A percentile compares a stretch with the other conserved stretches of the same genome.
Conservation (phyloP, 257 asterid genomes). For the Primulina huaijiensis region DNA sequence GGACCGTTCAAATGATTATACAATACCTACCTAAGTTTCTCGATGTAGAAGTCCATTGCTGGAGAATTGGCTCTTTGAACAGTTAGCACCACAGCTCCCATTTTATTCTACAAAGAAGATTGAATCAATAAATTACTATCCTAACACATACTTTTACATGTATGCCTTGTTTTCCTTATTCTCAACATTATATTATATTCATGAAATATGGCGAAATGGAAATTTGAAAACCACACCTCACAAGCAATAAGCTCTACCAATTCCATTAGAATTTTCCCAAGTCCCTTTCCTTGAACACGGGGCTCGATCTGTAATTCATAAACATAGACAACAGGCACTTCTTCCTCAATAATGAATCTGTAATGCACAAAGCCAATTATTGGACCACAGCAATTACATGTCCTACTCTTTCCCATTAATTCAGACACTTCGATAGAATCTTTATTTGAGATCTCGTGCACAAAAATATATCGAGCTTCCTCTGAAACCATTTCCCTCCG, state of each 20-base stretch:
- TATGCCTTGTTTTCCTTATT: background rate
- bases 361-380: slow-evolving; percentile 82
- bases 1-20: slow-evolving; percentile 13
- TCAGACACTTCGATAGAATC: slow-evolving; percentile 29
- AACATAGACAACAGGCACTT: slow-evolving; percentile 83
- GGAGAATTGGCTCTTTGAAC: slow-evolving; percentile 67
- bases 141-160: slow-evolving; percentile 7
- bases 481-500: slow-evolving; percentile 75
- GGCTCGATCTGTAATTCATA: slow-evolving; percentile 86
- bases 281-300: slow-evolving; percentile 78
- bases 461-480: slow-evolving; percentile 78
- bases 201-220: background rate
- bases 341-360: slow-evolving; percentile 79
- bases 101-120: slow-evolving; percentile 46
- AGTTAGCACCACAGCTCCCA: slow-evolving; percentile 87
- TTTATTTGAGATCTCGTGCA: slow-evolving; percentile 42
- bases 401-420: slow-evolving; percentile 23
- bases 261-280: slow-evolving; percentile 76
- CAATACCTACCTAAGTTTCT: slow-evolving; percentile 51
- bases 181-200: background rate
- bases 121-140: slow-evolving; percentile 22
- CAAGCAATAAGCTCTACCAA: slow-evolving; percentile 75
- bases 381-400: slow-evolving; percentile 35
- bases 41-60: slow-evolving; percentile 72
- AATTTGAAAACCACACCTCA: slow-evolving; percentile 40